phyloP scores from a whole-genome alignment of 768 basidiomycete species.

The Cantharellus cinnabarinus region DNA sequence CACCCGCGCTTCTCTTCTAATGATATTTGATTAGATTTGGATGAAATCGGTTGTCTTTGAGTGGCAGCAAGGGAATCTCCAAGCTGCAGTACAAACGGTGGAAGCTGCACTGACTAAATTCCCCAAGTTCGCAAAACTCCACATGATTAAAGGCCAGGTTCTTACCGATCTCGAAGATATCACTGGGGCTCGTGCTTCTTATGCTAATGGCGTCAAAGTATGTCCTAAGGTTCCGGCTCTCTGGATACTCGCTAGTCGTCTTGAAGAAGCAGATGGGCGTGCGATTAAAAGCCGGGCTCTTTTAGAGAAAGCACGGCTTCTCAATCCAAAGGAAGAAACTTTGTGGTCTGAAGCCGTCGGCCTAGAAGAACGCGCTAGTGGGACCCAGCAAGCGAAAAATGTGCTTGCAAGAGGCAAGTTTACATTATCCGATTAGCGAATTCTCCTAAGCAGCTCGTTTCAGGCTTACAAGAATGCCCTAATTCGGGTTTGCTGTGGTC shows the following conservation, averaged over 20 bases:
- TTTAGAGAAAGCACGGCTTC: conserved; percentile 72
- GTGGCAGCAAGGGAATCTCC: conserved; percentile 61
- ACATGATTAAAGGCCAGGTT: conserved; percentile 96
- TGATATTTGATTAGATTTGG: conserved; percentile 53
- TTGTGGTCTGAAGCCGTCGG: conserved; percentile 84
- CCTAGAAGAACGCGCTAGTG: conserved; percentile 79
- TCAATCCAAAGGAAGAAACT: conserved; percentile 66
- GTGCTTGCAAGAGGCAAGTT: conserved; percentile 57
- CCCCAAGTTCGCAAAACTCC: conserved; percentile 77
- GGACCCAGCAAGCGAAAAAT: conserved; percentile 62
- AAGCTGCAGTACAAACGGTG: conserved; percentile 55
- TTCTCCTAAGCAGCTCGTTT: neutral
- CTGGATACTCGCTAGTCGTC: conserved; percentile 73
- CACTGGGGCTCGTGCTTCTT: conserved; percentile 55
- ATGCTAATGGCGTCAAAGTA: conserved; percentile 63
- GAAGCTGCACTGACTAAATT: conserved; percentile 60
- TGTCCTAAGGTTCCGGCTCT: conserved; percentile 70
- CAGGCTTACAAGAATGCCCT: conserved; percentile 74
- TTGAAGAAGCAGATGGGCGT: conserved; percentile 81
- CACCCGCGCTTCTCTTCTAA: neutral
- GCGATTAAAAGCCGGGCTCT: conserved; percentile 84
- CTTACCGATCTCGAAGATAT: conserved; percentile 40
- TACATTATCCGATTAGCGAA: neutral
- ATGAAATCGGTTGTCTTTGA: conserved; percentile 97
- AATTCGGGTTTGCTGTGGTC: conserved; percentile 79